Evolutionary conservation across 352 stramenopile genomes (phyloP).

Genomic region (Pythium phragmitis): DNA sequence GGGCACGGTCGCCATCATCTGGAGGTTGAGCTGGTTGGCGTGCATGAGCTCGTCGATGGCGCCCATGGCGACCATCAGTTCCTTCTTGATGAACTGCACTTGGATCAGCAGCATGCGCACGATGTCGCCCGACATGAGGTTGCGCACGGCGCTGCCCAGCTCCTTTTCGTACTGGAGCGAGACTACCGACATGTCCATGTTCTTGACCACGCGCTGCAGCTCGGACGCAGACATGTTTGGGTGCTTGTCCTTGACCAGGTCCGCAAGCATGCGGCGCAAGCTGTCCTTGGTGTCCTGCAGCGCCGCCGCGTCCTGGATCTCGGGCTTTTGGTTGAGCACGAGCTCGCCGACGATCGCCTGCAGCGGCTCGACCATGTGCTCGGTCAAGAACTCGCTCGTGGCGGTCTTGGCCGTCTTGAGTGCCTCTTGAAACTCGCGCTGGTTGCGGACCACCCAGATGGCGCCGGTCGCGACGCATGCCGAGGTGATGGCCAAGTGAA

Average conservation of each 20-base stretch:
- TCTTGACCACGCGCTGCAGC: constrained; percentile 28
- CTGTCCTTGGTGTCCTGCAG: constrained; percentile 79
- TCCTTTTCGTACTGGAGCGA: constrained; percentile 45
- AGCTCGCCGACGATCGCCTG: constrained; percentile 79
- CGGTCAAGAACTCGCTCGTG: constrained; percentile 67
- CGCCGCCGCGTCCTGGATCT: constrained; percentile 79
- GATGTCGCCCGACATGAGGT: constrained; percentile 83
- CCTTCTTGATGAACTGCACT: constrained; percentile 90
- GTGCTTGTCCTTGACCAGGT: constrained; percentile 79
- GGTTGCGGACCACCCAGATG: constrained; percentile 66
- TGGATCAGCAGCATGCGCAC: constrained; percentile 88
- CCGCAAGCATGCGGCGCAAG: constrained; percentile 76
- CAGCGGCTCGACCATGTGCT: constrained; percentile 79
- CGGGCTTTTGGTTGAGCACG: constrained; percentile 80
- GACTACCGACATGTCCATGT: constrained; percentile 50
- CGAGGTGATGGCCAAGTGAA: constrained; percentile 55
- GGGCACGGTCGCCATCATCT: constrained; percentile 82
- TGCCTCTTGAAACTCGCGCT: constrained; percentile 57
- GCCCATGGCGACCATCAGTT: constrained; percentile 86
- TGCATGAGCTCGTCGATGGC: constrained; percentile 88
- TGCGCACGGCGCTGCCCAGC: constrained; percentile 59
- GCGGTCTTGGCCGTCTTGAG: constrained; percentile 38
- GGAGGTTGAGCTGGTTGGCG: constrained; percentile 85
- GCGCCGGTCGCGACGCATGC: constrained; percentile 55
- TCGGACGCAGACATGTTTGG: constrained; percentile 39